Percentiles rank a stretch among this genome's conserved stretches.
phyloP scores from a whole-genome alignment of 306 rosid genomes.

The Fragaria iinumae region DNA sequence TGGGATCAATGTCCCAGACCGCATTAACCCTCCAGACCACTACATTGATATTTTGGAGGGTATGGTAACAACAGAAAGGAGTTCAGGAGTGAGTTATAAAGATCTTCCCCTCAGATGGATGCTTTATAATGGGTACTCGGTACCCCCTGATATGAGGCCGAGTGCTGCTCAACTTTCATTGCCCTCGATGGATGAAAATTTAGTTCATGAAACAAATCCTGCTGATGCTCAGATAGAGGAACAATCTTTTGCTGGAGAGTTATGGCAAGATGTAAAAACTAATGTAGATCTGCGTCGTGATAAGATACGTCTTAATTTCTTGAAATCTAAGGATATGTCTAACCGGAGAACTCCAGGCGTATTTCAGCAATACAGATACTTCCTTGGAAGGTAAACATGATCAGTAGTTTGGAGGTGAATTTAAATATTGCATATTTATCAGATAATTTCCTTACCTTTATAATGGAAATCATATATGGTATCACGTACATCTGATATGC shows the following conservation, averaged over 20 bases:
- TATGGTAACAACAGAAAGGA: constrained; percentile 47
- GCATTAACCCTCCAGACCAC: constrained; percentile 91
- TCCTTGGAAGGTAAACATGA: constrained; percentile 68
- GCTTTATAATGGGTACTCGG: constrained; percentile 70
- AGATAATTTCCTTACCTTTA: constrained; percentile 1
- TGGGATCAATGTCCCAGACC: constrained; percentile 78
- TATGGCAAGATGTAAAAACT: constrained; percentile 80
- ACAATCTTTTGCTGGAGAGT: constrained; percentile 73
- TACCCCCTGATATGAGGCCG: constrained; percentile 78
- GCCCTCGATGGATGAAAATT: constrained; percentile 31
- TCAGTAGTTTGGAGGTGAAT: neutral
- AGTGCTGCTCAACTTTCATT: constrained; percentile 31
- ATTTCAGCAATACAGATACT: constrained; percentile 72
- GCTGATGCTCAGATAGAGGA: constrained; percentile 32
- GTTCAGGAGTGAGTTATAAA: constrained; percentile 47
- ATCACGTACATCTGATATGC: constrained; percentile 1
- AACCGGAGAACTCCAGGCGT: constrained; percentile 70
- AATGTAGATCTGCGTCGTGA: constrained; percentile 60
- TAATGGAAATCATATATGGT: neutral
- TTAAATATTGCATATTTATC: constrained; percentile 19
- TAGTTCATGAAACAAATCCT: constrained; percentile 33
- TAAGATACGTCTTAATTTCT: constrained; percentile 58
- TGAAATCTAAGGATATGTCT: constrained; percentile 76
- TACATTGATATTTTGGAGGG: constrained; percentile 95
- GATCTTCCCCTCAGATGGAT: constrained; percentile 92